These are phyloP conservation scores for Dendrocalamus sinicus DNA, from an alignment of 176 grass and related monocot species.

Conservation along the genomic window DNA sequence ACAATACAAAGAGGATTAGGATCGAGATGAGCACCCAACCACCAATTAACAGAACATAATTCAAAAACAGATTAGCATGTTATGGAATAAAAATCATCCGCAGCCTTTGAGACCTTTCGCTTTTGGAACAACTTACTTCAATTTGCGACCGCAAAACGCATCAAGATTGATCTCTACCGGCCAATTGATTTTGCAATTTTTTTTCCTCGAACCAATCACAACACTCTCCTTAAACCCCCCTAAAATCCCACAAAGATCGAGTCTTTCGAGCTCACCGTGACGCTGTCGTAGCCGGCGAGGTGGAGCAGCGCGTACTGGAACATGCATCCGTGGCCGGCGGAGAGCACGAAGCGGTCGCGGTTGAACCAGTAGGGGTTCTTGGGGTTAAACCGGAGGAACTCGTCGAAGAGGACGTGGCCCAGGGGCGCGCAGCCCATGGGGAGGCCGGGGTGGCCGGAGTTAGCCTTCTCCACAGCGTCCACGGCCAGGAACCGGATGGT, in stretches of 20 bases:
- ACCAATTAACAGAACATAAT: not conserved
- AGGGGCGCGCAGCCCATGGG: conserved; percentile 91
- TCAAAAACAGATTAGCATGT: not conserved
- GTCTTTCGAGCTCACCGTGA: conserved; percentile 55
- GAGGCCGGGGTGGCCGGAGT: conserved; percentile 80
- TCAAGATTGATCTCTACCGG: not conserved
- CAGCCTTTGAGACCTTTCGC: not conserved
- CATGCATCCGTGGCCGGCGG: conserved; percentile 91
- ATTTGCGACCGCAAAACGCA: not conserved
- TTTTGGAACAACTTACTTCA: not conserved
- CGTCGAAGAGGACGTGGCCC: conserved; percentile 87
- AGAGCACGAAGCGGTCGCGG: conserved; percentile 91
- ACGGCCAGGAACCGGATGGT: conserved; percentile 84
- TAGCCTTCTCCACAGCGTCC: conserved; percentile 86
- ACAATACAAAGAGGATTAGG: not conserved
- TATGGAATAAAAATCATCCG: not conserved
- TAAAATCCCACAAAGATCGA: not conserved
- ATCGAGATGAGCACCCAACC: not conserved
- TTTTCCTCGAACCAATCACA: not conserved
- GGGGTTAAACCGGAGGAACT: conserved; percentile 86
- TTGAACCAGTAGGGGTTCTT: conserved; percentile 86
- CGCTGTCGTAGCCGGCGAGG: conserved; percentile 82
- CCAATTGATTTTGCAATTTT: not conserved
- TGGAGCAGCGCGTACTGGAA: conserved; percentile 86
- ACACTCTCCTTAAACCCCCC: not conserved